Percentiles rank a stretch among this genome's conserved stretches.
phyloP scores from a whole-genome alignment of 164 flowering plant genomes.

The Macadamia integrifolia region DNA sequence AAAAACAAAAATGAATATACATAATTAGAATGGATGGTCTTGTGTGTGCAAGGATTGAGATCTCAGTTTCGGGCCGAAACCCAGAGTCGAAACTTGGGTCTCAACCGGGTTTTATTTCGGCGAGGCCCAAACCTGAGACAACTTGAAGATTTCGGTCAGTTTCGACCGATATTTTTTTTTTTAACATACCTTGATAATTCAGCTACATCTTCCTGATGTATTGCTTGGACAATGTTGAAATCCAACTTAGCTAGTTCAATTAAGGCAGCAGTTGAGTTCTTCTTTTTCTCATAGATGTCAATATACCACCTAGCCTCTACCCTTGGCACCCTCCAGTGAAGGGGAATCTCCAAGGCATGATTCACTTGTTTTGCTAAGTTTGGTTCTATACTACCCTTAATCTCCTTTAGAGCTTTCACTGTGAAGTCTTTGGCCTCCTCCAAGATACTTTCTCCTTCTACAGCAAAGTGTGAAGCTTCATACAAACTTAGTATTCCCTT shows the following conservation, averaged over 20 bases:
- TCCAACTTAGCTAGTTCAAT: no score
- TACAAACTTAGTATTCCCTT: background rate
- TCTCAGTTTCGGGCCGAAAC: background rate
- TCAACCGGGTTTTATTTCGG: background rate
- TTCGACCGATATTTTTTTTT: no score
- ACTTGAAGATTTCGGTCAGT: background rate
- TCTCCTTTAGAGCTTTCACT: background rate
- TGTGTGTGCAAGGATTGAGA: no score
- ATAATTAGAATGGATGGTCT: no score
- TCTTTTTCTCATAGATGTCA: no score
- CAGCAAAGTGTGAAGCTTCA: background rate
- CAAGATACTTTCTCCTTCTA: background rate
- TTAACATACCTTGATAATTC: background rate
- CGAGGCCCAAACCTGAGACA: background rate
- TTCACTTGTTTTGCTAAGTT: background rate
- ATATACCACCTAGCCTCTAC: background rate
- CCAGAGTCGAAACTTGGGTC: background rate
- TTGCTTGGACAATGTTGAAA: no score
- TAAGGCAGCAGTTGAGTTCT: no score
- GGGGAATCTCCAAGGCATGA: background rate
- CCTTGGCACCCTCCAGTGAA: background rate
- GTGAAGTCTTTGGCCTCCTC: background rate
- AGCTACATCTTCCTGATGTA: no score
- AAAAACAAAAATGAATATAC: no score
- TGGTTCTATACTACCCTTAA: background rate